Conservation (phyloP, 495 filamentous ascomycete genomes). For the Xylaria nigripes region DNA sequence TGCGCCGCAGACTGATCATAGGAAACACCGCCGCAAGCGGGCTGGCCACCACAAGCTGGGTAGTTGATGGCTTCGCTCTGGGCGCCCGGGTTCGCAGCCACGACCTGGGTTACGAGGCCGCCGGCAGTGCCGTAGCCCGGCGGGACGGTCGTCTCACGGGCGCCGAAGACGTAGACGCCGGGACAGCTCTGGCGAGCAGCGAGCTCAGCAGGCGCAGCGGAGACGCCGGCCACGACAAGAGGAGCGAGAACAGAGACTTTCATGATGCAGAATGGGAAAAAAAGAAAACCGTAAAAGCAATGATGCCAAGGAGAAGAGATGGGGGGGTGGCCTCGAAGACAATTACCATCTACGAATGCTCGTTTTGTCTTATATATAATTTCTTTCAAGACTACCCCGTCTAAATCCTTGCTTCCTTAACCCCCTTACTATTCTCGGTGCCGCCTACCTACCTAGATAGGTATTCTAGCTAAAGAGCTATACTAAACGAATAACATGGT, state of each 20-base stretch:
- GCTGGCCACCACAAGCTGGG: conserved; percentile 46
- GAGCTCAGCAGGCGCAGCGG: conserved; percentile 10
- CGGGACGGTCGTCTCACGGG: conserved; percentile 53
- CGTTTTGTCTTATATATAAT: conserved; percentile 3
- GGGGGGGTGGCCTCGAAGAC: not conserved
- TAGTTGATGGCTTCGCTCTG: conserved; percentile 48
- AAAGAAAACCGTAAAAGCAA: not conserved
- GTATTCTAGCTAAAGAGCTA: too few species aligned
- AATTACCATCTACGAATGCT: not conserved
- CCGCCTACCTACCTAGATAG: too few species aligned
- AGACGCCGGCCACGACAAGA: conserved; percentile 9
- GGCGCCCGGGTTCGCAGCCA: conserved; percentile 45
- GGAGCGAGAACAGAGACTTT: conserved; percentile 8
- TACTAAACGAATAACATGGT: too few species aligned
- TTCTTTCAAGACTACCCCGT: not conserved
- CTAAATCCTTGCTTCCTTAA: too few species aligned
- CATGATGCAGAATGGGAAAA: conserved; percentile 30
- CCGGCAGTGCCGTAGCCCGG: conserved; percentile 48
- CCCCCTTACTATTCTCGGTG: too few species aligned
- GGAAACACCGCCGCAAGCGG: conserved; percentile 38
- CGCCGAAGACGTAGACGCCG: conserved; percentile 52
- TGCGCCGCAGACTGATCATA: conserved; percentile 47
- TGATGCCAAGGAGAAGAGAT: not conserved
- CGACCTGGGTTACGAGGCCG: conserved; percentile 46
- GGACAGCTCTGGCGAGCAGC: conserved; percentile 38